A percentile compares a stretch with the other conserved stretches of the same genome.
These are phyloP conservation scores for Prinsepia uniflora DNA, from an alignment of 306 rosid species.

Conservation along the genomic window DNA sequence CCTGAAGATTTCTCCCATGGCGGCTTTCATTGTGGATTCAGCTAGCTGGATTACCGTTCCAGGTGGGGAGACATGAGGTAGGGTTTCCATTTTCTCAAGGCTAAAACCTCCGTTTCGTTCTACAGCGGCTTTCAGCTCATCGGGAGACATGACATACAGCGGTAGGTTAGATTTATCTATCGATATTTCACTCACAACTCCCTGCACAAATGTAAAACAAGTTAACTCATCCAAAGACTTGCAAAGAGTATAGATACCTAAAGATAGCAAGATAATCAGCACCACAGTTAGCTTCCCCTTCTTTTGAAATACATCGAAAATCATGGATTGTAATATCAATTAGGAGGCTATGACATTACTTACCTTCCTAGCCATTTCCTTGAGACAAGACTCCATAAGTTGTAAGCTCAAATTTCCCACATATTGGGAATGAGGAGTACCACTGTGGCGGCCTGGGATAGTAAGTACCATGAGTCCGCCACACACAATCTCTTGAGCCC, in stretches of 20 bases:
- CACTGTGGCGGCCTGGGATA: conserved; percentile 4
- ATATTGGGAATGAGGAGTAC: conserved; percentile 6
- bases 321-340: no score
- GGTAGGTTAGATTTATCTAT: background rate
- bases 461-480: conserved; percentile 39
- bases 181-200: background rate
- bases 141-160: background rate
- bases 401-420: background rate
- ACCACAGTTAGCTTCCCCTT: no score
- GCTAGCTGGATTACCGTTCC: background rate
- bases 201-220: background rate
- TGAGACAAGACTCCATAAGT: conserved; percentile 25
- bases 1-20: background rate
- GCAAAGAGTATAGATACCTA: no score
- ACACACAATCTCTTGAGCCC: conserved; percentile 33
- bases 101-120: conserved; percentile 11
- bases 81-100: background rate
- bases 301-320: no score
- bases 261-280: no score
- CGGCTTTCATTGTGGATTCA: background rate
- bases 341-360: background rate
- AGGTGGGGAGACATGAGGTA: background rate
- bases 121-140: conserved; percentile 7
- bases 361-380: conserved; percentile 39
- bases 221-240: no score